These are phyloP conservation scores for Sporobolomyces phaffii DNA, from an alignment of 768 basidiomycete species.

Conservation along the genomic window DNA sequence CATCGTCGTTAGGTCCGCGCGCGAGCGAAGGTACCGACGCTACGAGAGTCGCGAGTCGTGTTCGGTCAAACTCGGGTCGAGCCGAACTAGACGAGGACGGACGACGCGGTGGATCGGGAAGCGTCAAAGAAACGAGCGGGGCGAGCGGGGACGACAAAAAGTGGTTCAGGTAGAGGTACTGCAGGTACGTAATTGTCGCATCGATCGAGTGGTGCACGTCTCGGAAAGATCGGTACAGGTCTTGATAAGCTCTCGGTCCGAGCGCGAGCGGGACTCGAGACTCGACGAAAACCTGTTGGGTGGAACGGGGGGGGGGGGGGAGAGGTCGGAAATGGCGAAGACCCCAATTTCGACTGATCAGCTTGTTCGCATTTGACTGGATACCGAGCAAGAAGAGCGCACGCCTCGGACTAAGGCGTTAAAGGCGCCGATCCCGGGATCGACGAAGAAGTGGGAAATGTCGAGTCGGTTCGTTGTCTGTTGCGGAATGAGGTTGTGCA, in stretches of 20 bases:
- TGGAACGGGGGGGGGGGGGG: too few species aligned
- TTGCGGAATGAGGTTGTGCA: conserved; percentile 10
- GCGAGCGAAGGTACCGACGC: conserved; percentile 1
- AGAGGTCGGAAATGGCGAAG: too few species aligned
- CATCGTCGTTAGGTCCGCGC: not conserved
- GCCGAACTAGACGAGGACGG: not conserved
- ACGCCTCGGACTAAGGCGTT: conserved; percentile 29
- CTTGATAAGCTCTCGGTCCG: conserved; percentile 12
- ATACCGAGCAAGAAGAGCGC: not conserved
- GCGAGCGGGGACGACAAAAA: conserved; percentile 12
- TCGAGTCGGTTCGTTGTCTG: conserved; percentile 20
- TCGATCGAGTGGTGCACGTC: conserved; percentile 40
- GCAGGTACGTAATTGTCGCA: conserved; percentile 31
- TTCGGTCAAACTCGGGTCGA: too few species aligned
- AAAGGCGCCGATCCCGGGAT: conserved; percentile 34
- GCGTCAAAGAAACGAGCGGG: not conserved
- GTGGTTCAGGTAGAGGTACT: conserved; percentile 38
- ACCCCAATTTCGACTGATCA: too few species aligned
- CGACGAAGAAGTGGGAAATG: conserved; percentile 24
- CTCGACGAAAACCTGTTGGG: conserved; percentile 32
- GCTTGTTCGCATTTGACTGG: too few species aligned
- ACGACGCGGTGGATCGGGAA: too few species aligned
- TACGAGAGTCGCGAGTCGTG: not conserved
- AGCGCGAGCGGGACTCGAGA: conserved; percentile 24
- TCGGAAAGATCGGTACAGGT: conserved; percentile 33